These are phyloP conservation scores for Cryptomeria japonica DNA, from an alignment of 75 land plant species.

Conservation along the genomic window DNA sequence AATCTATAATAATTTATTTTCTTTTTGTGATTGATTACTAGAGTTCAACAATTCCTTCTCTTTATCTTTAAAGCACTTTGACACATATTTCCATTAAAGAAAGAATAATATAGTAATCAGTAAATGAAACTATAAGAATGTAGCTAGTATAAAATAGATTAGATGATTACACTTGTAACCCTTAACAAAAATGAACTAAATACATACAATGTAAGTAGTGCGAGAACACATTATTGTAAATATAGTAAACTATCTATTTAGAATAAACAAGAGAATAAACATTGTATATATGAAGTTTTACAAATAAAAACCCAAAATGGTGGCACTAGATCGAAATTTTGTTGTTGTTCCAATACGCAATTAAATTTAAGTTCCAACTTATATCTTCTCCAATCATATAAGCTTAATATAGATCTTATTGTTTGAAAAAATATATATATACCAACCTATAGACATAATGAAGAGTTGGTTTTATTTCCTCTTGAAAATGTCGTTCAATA, in stretches of 20 bases:
- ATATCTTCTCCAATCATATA: too few species aligned
- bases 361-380: background rate
- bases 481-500: slow-evolving; percentile 58
- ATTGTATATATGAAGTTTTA: slow-evolving; percentile 55
- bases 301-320: slow-evolving; percentile 47
- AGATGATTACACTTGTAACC: background rate
- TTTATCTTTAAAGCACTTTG: slow-evolving; percentile 17
- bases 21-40: background rate
- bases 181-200: background rate
- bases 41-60: background rate
- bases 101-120: background rate
- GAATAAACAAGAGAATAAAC: slow-evolving; percentile 31
- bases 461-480: slow-evolving; percentile 56
- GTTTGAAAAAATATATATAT: too few species aligned
- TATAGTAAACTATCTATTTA: too few species aligned
- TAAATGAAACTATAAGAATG: too few species aligned
- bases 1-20: slow-evolving; percentile 15
- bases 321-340: slow-evolving; percentile 27
- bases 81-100: slow-evolving; percentile 14
- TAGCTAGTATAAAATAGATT: background rate
- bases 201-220: background rate
- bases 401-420: too few species aligned
- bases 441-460: slow-evolving; percentile 67
- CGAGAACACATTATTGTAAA: background rate
- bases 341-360: background rate